These are phyloP conservation scores for Hortiboletus flavorubellus DNA, from an alignment of 768 basidiomycete species.

Conservation along the genomic window DNA sequence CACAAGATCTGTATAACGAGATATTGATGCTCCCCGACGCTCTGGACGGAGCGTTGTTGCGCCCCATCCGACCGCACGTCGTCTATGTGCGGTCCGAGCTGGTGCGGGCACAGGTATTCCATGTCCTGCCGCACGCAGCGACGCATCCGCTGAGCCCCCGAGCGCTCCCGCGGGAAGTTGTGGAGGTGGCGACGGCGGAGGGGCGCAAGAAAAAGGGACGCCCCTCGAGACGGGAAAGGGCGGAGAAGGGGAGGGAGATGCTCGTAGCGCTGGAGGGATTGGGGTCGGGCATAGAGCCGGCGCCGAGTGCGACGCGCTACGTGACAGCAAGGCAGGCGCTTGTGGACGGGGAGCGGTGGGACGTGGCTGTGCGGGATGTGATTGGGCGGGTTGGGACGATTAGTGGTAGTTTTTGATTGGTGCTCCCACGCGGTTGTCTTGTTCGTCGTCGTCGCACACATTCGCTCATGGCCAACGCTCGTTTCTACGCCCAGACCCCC, in stretches of 20 bases:
- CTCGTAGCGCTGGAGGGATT: conserved; percentile 48
- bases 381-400: neutral
- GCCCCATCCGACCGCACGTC: conserved; percentile 48
- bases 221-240: conserved; percentile 58
- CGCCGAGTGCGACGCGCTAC: conserved; percentile 41
- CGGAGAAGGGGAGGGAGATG: conserved; percentile 49
- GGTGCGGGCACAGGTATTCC: conserved; percentile 48
- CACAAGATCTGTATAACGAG: conserved; percentile 53
- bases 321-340: conserved; percentile 40
- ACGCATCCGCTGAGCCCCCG: conserved; percentile 55
- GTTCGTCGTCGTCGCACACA: neutral
- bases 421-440: neutral
- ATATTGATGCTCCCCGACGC: conserved; percentile 47
- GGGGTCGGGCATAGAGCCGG: conserved; percentile 18
- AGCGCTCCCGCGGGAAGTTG: conserved; percentile 67
- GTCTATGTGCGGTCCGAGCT: conserved; percentile 49
- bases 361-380: conserved; percentile 41
- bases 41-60: conserved; percentile 39
- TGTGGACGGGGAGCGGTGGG: conserved; percentile 23
- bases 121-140: conserved; percentile 54
- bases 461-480: conserved; percentile 1
- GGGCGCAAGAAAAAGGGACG: conserved; percentile 57
- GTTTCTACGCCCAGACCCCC: conserved; percentile 38
- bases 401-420: neutral
- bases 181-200: conserved; percentile 33